Base-by-base conservation (phyloP, 2,329 filamentous ascomycete genomes). In the Penicillium sclerotiorum region DNA sequence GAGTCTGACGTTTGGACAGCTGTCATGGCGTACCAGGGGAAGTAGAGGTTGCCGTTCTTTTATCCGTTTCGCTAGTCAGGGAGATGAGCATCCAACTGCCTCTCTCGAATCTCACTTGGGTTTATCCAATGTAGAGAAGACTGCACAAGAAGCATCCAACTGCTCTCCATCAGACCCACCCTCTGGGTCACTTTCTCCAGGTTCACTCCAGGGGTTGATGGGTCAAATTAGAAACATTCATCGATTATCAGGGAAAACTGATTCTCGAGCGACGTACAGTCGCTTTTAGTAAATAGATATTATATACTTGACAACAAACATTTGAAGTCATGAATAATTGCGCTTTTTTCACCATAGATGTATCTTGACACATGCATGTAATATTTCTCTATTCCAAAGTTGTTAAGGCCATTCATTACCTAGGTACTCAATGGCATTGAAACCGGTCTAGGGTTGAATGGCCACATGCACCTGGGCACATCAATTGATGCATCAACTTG, bases 81-180 rank as follows among this genome's bases (percentile, higher is more conserved):
- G 67, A 66, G 67, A 69, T 64, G 65, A 64, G 69, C 69, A 72
- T 67, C 62, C 64, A 72, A 72, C 69, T 68, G 69, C 64, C 67
- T 68, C 68, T 68, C 63, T 64, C 65, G 59, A 63, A 58, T 61
- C 62, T 63, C 52, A 55, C 55, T 52, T 55, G 60, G 62, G 12
- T 4, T 38, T 27, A 15, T 42, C 56, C 55, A 47, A 52, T 36
- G 46, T 60, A 56, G 67, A 64, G 65, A 63, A 61, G 62, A 66
- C 67, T 67, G 65, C 63, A 59, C 66, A 68, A 70, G 69, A 71
- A 72, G 69, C 68, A 72, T 71, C 69, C 68, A 72, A 72, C 68
- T 72, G 69, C 69, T 71, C 67, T 68, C 67, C 67, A 71, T 68
- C 65, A 60, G 50, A 61, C 55, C 67, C 62, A 51, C 64, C 60